Base-by-base conservation (phyloP, 768 basidiomycete species). In the Termitomyces sp. region DNA sequence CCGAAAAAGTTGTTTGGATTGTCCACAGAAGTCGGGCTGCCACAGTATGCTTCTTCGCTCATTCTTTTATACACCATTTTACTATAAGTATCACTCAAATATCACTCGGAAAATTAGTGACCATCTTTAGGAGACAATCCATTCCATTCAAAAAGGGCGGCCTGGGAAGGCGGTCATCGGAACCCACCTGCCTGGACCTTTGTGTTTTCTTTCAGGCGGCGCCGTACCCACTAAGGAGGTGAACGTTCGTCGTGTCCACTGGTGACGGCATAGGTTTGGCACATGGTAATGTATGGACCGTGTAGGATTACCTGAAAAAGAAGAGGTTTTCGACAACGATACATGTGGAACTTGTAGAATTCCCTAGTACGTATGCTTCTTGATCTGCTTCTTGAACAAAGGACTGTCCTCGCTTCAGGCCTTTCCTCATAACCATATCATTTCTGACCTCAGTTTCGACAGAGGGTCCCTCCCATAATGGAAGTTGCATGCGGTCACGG, bases 401-500 rank as follows among this genome's bases (percentile, higher is more conserved):
- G 24, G 24, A 39, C 5, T 26, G 7, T 36, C 16, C 4, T 14
- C 7, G 13, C 22, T 9, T 24, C 9, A 33, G n/a, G 30, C n/a
- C 14, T 16, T 39, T 39, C 4, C 44, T 42, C 26, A 10, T 20
- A 22, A 43, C 42, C 32, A 54, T 8, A 18, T 24, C 39, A 3
- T 53, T 30, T 20, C 36, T 32, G 52, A 53, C 26, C 7, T 32
- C 52, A 13, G 12, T 32, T 18, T 43, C 27, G 18, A 42, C 40
- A 53, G 24, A 4, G 22, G 30, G 49, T 20, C 36, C 33, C 27
- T 53, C 50, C 54, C 39, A 54, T 37, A 48, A 59, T 63, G 59
- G 59, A 50, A 54, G 46, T 56, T 56, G 26, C 63, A 62, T 66
- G 65, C 51, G 63, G 44, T 61, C n/a, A n/a, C n/a, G n/a, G n/a